Evolutionary conservation across 2,329 filamentous ascomycete species (phyloP).

Genomic region (Daldinia sp.): DNA sequence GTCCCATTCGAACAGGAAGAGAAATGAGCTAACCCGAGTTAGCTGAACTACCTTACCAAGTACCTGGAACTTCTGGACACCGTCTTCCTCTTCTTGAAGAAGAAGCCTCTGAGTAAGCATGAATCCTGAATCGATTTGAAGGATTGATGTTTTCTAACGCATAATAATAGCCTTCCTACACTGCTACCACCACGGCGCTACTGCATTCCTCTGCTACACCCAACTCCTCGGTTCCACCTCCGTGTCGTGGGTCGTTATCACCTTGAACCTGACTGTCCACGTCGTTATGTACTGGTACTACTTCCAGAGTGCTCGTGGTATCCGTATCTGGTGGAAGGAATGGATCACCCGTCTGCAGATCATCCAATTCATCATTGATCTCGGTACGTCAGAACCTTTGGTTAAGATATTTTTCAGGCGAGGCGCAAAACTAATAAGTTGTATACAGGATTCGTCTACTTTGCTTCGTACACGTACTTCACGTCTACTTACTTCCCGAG

Average conservation of each 20-base stretch:
- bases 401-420: not conserved
- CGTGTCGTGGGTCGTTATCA: slow-evolving; percentile 95
- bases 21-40: slow-evolving; percentile 53
- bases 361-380: slow-evolving; percentile 95
- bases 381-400: slow-evolving; percentile 72
- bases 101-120: slow-evolving; percentile 89
- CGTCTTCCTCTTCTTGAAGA: slow-evolving; percentile 97
- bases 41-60: slow-evolving; percentile 99
- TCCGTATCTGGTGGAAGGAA: slow-evolving; percentile 99
- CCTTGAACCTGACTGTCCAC: slow-evolving; percentile 91
- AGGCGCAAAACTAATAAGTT: slow-evolving; percentile 26
- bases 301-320: slow-evolving; percentile 96
- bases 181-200: slow-evolving; percentile 98
- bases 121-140: not conserved
- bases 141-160: slow-evolving; percentile 4
- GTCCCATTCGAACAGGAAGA: slow-evolving; percentile 2
- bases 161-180: slow-evolving; percentile 82
- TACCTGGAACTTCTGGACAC: slow-evolving; percentile 97
- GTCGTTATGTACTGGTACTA: slow-evolving; percentile 99
- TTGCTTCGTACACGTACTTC: slow-evolving; percentile 99
- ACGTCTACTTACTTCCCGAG: slow-evolving; percentile 87
- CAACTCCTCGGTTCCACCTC: slow-evolving; percentile 93
- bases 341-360: slow-evolving; percentile 99
- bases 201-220: slow-evolving; percentile 96
- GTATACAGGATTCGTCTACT: slow-evolving; percentile 91